Conservation (phyloP, 768 basidiomycete genomes). For the Boletus tylopilopsis region DNA sequence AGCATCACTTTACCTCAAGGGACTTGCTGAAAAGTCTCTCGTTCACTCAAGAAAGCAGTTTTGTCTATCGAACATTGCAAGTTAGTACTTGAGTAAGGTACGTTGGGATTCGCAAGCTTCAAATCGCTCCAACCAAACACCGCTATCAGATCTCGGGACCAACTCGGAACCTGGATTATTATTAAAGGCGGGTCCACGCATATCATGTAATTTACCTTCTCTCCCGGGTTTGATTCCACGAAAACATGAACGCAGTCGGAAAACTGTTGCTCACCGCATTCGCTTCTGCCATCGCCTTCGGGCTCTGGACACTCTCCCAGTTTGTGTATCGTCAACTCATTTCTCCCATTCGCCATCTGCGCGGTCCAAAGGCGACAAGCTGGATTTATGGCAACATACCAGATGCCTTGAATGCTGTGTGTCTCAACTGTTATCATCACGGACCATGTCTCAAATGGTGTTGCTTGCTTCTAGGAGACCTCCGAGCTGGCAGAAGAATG, state of each 20-base stretch:
- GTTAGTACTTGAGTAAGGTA: too few species aligned
- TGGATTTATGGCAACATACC: slow-evolving; percentile 48
- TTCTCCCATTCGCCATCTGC: slow-evolving; percentile 45
- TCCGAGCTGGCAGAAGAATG: slow-evolving; percentile 12
- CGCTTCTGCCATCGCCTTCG: neutral
- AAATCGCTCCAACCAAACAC: too few species aligned
- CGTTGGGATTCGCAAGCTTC: too few species aligned
- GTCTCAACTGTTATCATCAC: slow-evolving; percentile 5
- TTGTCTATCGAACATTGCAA: too few species aligned
- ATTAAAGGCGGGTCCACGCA: too few species aligned
- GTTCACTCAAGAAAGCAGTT: too few species aligned
- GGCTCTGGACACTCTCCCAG: slow-evolving; percentile 7
- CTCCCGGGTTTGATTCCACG: neutral
- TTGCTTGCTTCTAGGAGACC: neutral
- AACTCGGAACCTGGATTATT: too few species aligned
- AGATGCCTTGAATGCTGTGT: slow-evolving; percentile 42
- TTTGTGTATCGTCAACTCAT: slow-evolving; percentile 33
- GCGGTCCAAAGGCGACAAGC: slow-evolving; percentile 41
- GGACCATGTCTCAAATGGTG: neutral
- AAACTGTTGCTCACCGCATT: slow-evolving; percentile 1
- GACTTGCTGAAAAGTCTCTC: too few species aligned
- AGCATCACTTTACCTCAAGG: too few species aligned
- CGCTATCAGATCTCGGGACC: too few species aligned
- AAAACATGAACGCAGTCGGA: slow-evolving; percentile 6
- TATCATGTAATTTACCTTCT: too few species aligned